These are phyloP conservation scores for Hericium erinaceus DNA, from an alignment of 768 basidiomycete species.

Conservation along the genomic window DNA sequence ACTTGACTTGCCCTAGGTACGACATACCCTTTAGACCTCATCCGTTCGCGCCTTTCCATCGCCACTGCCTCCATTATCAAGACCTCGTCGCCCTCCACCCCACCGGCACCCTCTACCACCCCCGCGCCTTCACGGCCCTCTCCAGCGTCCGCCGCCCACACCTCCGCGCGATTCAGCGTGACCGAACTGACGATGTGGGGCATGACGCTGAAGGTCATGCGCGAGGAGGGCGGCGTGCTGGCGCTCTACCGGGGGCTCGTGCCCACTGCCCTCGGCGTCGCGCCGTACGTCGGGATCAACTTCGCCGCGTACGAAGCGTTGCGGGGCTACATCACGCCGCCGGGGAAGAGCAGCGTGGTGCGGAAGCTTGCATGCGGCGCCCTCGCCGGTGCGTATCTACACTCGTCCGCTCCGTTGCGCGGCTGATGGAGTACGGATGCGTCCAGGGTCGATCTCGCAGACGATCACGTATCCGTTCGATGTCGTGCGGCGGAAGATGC, in stretches of 20 bases:
- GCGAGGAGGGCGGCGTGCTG: slow-evolving; percentile 84
- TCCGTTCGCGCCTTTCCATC: slow-evolving; percentile 86
- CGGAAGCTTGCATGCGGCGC: slow-evolving; percentile 82
- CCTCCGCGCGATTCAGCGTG: slow-evolving; percentile 27
- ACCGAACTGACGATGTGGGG: slow-evolving; percentile 66
- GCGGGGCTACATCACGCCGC: slow-evolving; percentile 69
- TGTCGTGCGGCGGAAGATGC: slow-evolving; percentile 91
- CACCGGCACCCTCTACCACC: slow-evolving; percentile 16
- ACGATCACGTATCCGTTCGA: slow-evolving; percentile 95
- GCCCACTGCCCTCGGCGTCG: slow-evolving; percentile 82
- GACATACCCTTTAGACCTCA: slow-evolving; percentile 90
- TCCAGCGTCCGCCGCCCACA: slow-evolving; percentile 48
- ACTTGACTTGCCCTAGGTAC: slow-evolving; percentile 37
- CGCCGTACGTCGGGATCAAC: slow-evolving; percentile 84
- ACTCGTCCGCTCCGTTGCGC: not conserved
- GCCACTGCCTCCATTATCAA: slow-evolving; percentile 71
- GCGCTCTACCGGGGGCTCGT: slow-evolving; percentile 82
- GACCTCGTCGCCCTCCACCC: slow-evolving; percentile 17
- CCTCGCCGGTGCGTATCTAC: slow-evolving; percentile 52
- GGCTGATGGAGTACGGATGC: not conserved
- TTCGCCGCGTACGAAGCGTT: slow-evolving; percentile 90
- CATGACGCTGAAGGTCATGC: slow-evolving; percentile 86
- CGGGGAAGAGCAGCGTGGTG: slow-evolving; percentile 56
- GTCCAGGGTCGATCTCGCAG: slow-evolving; percentile 78
- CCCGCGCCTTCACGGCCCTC: slow-evolving; percentile 23